A percentile compares a stretch with the other conserved stretches of the same genome.
phyloP scores from a whole-genome alignment of 2,329 filamentous ascomycete species.

The Falciphora oryzae region DNA sequence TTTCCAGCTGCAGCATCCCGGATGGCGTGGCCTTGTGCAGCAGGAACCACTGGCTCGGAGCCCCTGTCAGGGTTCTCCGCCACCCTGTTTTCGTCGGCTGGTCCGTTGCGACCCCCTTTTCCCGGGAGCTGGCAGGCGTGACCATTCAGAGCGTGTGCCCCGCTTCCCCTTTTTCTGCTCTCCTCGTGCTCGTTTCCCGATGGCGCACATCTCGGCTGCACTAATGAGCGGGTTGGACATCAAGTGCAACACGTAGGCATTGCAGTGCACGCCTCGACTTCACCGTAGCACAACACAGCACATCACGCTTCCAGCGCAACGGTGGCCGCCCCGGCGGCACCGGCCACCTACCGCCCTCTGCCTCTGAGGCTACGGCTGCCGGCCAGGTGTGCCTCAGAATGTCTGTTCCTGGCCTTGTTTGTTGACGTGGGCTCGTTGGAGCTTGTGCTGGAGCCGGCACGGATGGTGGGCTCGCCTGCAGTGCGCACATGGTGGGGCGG shows the following conservation, averaged over 20 bases:
- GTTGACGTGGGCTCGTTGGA: not conserved
- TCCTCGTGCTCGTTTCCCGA: not conserved
- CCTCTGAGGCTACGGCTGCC: too few species aligned
- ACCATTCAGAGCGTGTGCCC: not conserved
- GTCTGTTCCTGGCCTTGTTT: not conserved
- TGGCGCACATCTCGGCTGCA: not conserved
- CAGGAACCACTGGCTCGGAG: not conserved
- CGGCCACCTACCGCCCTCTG: too few species aligned
- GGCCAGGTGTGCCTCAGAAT: not conserved
- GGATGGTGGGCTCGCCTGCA: not conserved
- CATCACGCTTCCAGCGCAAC: too few species aligned
- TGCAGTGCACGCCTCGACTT: too few species aligned
- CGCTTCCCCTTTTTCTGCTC: not conserved
- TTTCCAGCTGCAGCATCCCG: too few species aligned
- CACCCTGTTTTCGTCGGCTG: not conserved
- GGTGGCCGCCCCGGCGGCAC: too few species aligned
- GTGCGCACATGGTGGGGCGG: not conserved
- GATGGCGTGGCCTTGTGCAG: not conserved
- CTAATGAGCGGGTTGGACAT: not conserved
- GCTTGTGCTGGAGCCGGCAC: not conserved
- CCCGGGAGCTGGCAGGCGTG: not conserved
- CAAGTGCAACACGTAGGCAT: too few species aligned
- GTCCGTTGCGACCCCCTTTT: not conserved
- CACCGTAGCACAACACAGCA: too few species aligned
- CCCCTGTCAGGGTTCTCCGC: too few species aligned